Conservation (phyloP, 208 protist genomes). For the Blechomonas ayalai region DNA sequence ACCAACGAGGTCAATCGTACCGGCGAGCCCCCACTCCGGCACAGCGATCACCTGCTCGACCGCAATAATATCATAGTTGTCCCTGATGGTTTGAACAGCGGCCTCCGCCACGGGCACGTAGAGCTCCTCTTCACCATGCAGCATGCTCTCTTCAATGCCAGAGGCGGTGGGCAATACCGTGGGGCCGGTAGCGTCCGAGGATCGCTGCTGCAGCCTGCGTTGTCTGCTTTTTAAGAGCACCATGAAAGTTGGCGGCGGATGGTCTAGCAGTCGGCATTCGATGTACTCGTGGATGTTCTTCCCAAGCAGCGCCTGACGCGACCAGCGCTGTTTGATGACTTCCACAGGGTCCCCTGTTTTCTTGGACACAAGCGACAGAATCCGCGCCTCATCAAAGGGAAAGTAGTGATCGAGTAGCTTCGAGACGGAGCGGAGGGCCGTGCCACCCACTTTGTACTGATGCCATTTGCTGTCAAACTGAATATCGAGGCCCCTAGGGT, state of each 20-base stretch:
- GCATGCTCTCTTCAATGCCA: slow-evolving; percentile 25
- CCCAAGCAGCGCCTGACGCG: slow-evolving; percentile 73
- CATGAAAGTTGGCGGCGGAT: slow-evolving; percentile 58
- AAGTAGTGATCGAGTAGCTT: slow-evolving; percentile 81
- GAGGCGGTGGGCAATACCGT: background rate
- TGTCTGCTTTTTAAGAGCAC: slow-evolving; percentile 35
- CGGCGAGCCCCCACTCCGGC: slow-evolving; percentile 54
- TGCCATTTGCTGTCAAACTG: slow-evolving; percentile 79
- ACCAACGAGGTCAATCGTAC: slow-evolving; percentile 78
- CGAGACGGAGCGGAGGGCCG: slow-evolving; percentile 64
- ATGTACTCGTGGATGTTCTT: slow-evolving; percentile 87
- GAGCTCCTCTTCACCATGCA: slow-evolving; percentile 67
- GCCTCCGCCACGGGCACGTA: slow-evolving; percentile 58
- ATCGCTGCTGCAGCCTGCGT: slow-evolving; percentile 1
- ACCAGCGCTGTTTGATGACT: slow-evolving; percentile 53
- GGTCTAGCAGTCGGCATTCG: slow-evolving; percentile 53
- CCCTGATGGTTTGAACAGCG: slow-evolving; percentile 39
- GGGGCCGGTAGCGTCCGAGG: background rate
- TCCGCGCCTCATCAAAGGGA: slow-evolving; percentile 74
- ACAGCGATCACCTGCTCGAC: slow-evolving; percentile 69
- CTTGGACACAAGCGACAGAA: slow-evolving; percentile 45
- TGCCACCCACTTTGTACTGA: slow-evolving; percentile 64
- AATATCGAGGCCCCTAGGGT: slow-evolving; percentile 59
- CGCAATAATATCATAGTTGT: slow-evolving; percentile 49
- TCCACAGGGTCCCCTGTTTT: slow-evolving; percentile 62